Percentiles rank a stretch among this genome's conserved stretches.
These are phyloP conservation scores for Knoxia roxburghii DNA, from an alignment of 257 asterid genomes.

Conservation along the genomic window DNA sequence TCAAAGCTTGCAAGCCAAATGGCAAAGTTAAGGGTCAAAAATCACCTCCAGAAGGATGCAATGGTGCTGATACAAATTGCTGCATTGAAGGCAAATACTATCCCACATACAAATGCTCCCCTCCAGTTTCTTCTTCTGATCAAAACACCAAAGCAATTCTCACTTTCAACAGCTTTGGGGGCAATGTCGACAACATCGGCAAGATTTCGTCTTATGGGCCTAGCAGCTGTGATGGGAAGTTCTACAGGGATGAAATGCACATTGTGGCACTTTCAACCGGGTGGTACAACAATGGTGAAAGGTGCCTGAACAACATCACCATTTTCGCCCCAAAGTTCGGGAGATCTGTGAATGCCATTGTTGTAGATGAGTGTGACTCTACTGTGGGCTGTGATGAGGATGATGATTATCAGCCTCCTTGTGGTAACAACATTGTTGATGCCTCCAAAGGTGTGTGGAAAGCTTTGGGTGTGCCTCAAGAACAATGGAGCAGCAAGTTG, in stretches of 20 bases:
- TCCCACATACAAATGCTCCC: conserved; percentile 20
- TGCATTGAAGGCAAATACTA: not conserved
- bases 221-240: conserved; percentile 29
- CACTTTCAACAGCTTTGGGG: conserved; percentile 29
- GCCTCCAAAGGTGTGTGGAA: conserved; percentile 39
- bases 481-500: not conserved
- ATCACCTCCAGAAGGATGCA: not conserved
- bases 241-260: conserved; percentile 32
- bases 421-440: conserved; percentile 36
- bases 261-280: conserved; percentile 42
- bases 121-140: conserved; percentile 31
- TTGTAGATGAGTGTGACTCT: conserved; percentile 46
- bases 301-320: conserved; percentile 31
- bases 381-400: conserved; percentile 33
- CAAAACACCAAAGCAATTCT: conserved; percentile 28
- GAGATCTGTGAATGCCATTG: conserved; percentile 31
- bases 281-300: conserved; percentile 29
- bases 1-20: not conserved
- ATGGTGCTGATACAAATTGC: not conserved
- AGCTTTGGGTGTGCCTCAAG: conserved; percentile 26
- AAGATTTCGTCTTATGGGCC: conserved; percentile 15
- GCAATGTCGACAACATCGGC: conserved; percentile 24
- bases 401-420: conserved; percentile 43
- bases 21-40: not conserved
- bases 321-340: conserved; percentile 31